phyloP scores from a whole-genome alignment of 176 grass and related monocot genomes.

The Triticum timopheevii region DNA sequence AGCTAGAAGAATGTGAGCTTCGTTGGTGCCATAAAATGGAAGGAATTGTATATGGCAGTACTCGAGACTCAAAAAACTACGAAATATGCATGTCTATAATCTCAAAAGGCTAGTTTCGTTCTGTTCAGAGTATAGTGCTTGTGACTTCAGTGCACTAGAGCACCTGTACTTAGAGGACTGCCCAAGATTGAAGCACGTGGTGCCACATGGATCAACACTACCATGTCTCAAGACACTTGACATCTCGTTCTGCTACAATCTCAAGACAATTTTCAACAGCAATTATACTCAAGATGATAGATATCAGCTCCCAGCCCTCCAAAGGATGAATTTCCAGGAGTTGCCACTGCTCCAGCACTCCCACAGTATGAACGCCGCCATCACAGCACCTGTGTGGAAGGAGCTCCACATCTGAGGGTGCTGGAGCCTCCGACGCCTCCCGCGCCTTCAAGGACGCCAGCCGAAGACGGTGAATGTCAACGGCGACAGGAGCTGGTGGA shows the following conservation, averaged over 20 bases:
- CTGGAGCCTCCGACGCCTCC: too few species aligned
- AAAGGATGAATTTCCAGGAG: background rate
- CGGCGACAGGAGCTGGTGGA: background rate
- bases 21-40: background rate
- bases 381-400: background rate
- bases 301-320: background rate
- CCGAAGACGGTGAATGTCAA: background rate
- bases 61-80: background rate
- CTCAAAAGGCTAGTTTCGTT: too few species aligned
- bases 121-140: too few species aligned
- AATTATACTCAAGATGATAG: too few species aligned
- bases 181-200: background rate
- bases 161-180: constrained; percentile 29
- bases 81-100: background rate
- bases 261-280: constrained; percentile 3
- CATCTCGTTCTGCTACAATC: constrained; percentile 31
- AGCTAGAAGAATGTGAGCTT: constrained; percentile 8
- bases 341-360: background rate
- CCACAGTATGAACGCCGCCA: background rate
- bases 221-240: background rate
- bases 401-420: too few species aligned
- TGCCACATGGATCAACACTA: rapidly evolving
- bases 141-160: background rate
- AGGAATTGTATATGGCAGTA: background rate
- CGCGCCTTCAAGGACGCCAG: background rate